A percentile compares a stretch with the other conserved stretches of the same genome.
These are phyloP conservation scores for Cystobasidium sp. DNA, from an alignment of 1,284 basidiomycete genomes.

Conservation along the genomic window DNA sequence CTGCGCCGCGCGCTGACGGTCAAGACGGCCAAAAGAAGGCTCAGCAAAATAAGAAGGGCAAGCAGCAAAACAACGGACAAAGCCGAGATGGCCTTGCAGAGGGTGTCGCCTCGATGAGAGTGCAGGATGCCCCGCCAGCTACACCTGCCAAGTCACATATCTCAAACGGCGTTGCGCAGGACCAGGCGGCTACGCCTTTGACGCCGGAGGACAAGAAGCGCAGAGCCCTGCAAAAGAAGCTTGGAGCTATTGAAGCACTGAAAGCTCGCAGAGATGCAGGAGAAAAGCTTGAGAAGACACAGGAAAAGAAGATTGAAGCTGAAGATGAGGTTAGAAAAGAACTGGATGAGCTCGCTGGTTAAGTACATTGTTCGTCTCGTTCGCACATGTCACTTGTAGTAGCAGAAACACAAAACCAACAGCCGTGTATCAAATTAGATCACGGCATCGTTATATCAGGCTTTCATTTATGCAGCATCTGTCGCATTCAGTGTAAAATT, in stretches of 20 bases:
- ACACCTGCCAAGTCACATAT: slow-evolving; percentile 42
- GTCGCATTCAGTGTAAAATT: background rate
- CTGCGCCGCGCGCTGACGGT: slow-evolving; percentile 58
- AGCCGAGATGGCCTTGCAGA: background rate
- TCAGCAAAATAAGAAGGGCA: slow-evolving; percentile 65
- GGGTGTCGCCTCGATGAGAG: slow-evolving; percentile 15
- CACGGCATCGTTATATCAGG: background rate
- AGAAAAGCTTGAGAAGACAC: slow-evolving; percentile 87
- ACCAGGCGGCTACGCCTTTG: slow-evolving; percentile 55
- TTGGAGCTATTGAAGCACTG: slow-evolving; percentile 67
- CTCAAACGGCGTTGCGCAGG: slow-evolving; percentile 44
- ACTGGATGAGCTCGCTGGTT: slow-evolving; percentile 19
- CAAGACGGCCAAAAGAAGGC: slow-evolving; percentile 54
- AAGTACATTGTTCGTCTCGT: background rate
- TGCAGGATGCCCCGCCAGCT: slow-evolving; percentile 42
- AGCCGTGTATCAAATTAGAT: slow-evolving; percentile 15
- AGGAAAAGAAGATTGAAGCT: slow-evolving; percentile 91
- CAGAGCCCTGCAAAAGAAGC: slow-evolving; percentile 66
- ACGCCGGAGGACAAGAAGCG: slow-evolving; percentile 62
- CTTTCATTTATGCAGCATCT: background rate
- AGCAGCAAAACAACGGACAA: slow-evolving; percentile 59
- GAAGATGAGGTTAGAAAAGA: slow-evolving; percentile 60
- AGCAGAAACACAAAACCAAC: background rate
- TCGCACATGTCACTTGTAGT: background rate
- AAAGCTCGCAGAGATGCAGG: slow-evolving; percentile 78